Evolutionary conservation across 2,329 filamentous ascomycete species (phyloP), one percentile per base, ranked within the genome.

Genomic region (Leptographium radiaticola): DNA sequence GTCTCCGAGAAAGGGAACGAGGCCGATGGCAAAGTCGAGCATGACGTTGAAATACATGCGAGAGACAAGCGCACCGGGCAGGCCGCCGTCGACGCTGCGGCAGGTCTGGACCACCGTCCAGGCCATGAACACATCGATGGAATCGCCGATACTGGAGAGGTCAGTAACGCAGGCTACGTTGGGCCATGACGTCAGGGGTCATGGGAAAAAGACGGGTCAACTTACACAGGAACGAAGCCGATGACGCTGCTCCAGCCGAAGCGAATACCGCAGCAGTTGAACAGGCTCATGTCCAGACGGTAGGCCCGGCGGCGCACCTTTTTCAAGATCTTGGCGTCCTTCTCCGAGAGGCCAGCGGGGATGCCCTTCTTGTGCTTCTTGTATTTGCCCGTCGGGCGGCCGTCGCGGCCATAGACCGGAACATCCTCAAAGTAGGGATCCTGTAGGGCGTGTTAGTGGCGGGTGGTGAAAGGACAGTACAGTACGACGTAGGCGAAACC

Each of bases 201-300:
- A n/a, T 12, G 16, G 18, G 12, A 43, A n/a, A 55, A 15, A 15
- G 8, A 13, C 8, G 42, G 20, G 12, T 13, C 13, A 18, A 77
- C 86, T 75, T 76, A 89, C 79, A 80, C 80, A 61, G 93, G 93
- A 53, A 97, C 68, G 9, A 97, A 65, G 15, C 84, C 93, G 62
- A 97, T 87, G 55, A 95, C 79, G 61, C 84, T 86, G 51, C 87
- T 81, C 89, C 89, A 96, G 53, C 93, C 93, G 64, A 97, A 90
- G 55, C 84, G 80, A 56, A 95, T 77, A 45, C 89, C 89, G 59
- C 86, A 80, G 64, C 88, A 80, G 63, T 80, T 89, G 72, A 91
- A 94, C 7, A 95, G 78, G 53, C 79, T 80, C 74, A 89, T 86
- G 68, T 97, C 93, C 31, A 96, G 79, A 40, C 81, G 78, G 69